phyloP scores from a whole-genome alignment of 805 yeast genomes.

The Dipodascus albidus region DNA sequence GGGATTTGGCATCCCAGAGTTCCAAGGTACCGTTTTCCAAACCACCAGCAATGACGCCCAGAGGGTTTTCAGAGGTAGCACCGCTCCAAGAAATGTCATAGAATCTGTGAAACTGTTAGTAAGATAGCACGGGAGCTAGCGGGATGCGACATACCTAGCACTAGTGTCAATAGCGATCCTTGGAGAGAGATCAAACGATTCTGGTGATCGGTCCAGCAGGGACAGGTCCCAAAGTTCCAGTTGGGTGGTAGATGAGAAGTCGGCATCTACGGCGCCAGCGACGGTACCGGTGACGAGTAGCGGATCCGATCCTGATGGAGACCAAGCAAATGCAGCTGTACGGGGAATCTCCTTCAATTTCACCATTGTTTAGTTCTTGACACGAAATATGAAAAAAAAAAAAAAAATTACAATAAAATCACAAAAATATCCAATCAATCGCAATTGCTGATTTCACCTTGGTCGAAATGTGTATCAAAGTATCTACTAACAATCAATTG shows the following conservation, averaged over 20 bases:
- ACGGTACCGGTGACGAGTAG: slow-evolving; percentile 81
- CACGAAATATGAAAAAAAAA: not conserved
- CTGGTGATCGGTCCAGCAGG: slow-evolving; percentile 24
- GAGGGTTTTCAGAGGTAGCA: slow-evolving; percentile 36
- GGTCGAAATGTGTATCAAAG: not conserved
- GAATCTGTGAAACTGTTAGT: slow-evolving; percentile 31
- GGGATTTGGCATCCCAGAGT: slow-evolving; percentile 56
- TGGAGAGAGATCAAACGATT: slow-evolving; percentile 27
- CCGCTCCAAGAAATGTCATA: slow-evolving; percentile 78
- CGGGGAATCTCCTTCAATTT: slow-evolving; percentile 73
- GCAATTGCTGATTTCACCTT: not conserved
- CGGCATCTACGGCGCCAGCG: slow-evolving; percentile 91
- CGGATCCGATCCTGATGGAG: slow-evolving; percentile 57
- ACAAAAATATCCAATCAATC: not conserved
- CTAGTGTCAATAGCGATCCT: slow-evolving; percentile 36
- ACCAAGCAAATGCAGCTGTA: slow-evolving; percentile 96
- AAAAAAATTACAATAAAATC: not conserved
- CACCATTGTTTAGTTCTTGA: slow-evolving; percentile 37
- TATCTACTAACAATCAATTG: not conserved
- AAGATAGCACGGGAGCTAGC: too few species aligned
- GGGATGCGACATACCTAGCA: slow-evolving; percentile 34
- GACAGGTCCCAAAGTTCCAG: slow-evolving; percentile 68
- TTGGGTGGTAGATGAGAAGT: slow-evolving; percentile 68
- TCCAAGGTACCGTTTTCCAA: slow-evolving; percentile 72
- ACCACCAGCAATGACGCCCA: slow-evolving; percentile 72